These are phyloP conservation scores for Rhodotorula graminis DNA, from an alignment of 768 basidiomycete species.

Conservation along the genomic window DNA sequence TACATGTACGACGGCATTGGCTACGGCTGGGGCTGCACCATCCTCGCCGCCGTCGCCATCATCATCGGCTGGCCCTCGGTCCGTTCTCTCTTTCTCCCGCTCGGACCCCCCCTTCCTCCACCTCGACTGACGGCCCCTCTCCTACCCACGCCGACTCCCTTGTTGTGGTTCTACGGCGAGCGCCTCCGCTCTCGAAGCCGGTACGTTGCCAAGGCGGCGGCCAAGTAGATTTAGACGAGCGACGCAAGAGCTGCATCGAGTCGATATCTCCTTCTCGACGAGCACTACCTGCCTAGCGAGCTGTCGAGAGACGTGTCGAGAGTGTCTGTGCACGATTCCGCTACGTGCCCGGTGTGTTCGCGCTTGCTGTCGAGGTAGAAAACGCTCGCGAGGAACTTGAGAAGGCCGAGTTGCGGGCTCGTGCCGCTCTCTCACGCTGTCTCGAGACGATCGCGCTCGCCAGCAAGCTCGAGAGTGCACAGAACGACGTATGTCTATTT, in stretches of 20 bases:
- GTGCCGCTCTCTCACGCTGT: too few species aligned
- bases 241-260: neutral
- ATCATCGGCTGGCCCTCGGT: conserved; percentile 57
- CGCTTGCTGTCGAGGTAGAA: too few species aligned
- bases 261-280: too few species aligned
- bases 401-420: too few species aligned
- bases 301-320: too few species aligned
- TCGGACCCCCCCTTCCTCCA: neutral
- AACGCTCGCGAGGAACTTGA: too few species aligned
- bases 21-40: conserved; percentile 64
- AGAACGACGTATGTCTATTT: too few species aligned
- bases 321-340: too few species aligned
- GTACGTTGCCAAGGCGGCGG: neutral
- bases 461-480: too few species aligned
- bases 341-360: too few species aligned
- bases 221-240: neutral
- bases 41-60: conserved; percentile 60
- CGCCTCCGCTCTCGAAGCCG: neutral
- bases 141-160: conserved; percentile 1
- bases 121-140: neutral
- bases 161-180: conserved; percentile 19
- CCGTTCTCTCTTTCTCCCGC: neutral
- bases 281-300: too few species aligned
- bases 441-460: too few species aligned
- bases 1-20: conserved; percentile 59